Base-by-base conservation (phyloP, 192 early-diverging fungal genomes). In the Phycomyces nitens region DNA sequence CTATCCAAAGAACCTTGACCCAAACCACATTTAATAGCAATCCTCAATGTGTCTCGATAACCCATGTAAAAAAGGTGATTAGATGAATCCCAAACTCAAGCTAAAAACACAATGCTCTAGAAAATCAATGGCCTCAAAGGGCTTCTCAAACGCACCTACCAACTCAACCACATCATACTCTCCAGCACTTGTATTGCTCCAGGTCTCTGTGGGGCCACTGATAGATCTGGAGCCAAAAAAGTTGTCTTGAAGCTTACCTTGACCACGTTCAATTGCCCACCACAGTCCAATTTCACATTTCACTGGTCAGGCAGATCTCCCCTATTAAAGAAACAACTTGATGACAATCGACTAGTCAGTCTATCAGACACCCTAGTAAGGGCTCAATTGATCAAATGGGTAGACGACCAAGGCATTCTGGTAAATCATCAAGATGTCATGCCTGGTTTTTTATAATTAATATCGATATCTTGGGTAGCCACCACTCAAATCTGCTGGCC, bases 401-500 rank as follows among this genome's bases (percentile, higher is more conserved):
- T 47, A 11, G 44, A 47, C 12, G 15, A 47, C 3, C 44, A 47
- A 47, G 44, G 2, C 2, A 18, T 14, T 18, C 12, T 47, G 44
- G 44, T 47, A 47, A 47, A 11, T 47, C n/a, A n/a, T n/a, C n/a
- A n/a, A n/a, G n/a, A n/a, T n/a, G n/a, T n/a, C n/a, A n/a, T n/a
- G n/a, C 12, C 11, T 47, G 3, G 2, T 47, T 47, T 47, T n/a
- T 47, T 47, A 47, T 47, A n/a, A 47, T 11, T 11, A 47, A n/a
- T 47, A 47, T 47, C 2, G 11, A 47, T 11, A 18, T 6, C 18
- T n/a, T n/a, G n/a, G n/a, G n/a, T n/a, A 47, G 44, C 66, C 60
- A 43, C 52, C 53, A 29, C 23, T 68, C 2, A 40, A 22, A 23
- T n/a, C 10, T 43, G 54, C 59, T 14, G 61, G 23, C 40, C 52